These are phyloP conservation scores for Tranzscheliella williamsii DNA, from an alignment of 1,284 basidiomycete genomes.

Conservation along the genomic window DNA sequence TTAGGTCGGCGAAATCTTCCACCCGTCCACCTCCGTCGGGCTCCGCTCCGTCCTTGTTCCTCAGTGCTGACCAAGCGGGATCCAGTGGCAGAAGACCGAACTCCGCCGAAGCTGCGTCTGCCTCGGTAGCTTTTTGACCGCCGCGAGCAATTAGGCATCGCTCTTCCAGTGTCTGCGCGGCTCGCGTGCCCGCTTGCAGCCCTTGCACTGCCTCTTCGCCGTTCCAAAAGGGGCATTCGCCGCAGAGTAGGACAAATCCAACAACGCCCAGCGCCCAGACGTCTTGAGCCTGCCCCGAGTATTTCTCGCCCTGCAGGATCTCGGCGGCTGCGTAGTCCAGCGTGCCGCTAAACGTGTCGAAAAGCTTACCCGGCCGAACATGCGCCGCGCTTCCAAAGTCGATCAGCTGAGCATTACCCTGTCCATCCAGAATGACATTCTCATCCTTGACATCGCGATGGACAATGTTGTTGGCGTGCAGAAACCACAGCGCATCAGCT, in stretches of 20 bases:
- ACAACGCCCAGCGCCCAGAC: conserved; percentile 99
- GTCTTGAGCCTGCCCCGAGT: conserved; percentile 94
- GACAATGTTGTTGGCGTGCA: conserved; percentile 89
- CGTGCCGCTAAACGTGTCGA: conserved; percentile 96
- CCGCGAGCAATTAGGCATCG: conserved; percentile 36
- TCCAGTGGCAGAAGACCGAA: conserved; percentile 18
- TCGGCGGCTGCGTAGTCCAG: conserved; percentile 86
- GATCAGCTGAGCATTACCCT: conserved; percentile 76
- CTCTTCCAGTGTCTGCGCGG: conserved; percentile 45
- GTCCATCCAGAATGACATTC: conserved; percentile 72
- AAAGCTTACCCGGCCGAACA: conserved; percentile 81
- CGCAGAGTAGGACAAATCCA: conserved; percentile 89
- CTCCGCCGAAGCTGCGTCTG: conserved; percentile 6
- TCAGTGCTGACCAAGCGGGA: conserved; percentile 19
- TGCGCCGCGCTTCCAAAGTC: conserved; percentile 77
- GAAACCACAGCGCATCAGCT: conserved; percentile 84
- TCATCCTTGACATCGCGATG: conserved; percentile 99
- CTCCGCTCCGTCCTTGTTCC: conserved; percentile 26
- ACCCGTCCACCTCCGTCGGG: conserved; percentile 77
- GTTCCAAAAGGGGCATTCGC: conserved; percentile 82
- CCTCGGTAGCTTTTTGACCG: conserved; percentile 17
- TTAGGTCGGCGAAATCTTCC: conserved; percentile 77
- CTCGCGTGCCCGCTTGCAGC: conserved; percentile 48
- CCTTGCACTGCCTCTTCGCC: conserved; percentile 55
- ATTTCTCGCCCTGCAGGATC: conserved; percentile 90